Conservation (phyloP, 169 alveolate genomes). For the Ichthyophthirius multifiliis region DNA sequence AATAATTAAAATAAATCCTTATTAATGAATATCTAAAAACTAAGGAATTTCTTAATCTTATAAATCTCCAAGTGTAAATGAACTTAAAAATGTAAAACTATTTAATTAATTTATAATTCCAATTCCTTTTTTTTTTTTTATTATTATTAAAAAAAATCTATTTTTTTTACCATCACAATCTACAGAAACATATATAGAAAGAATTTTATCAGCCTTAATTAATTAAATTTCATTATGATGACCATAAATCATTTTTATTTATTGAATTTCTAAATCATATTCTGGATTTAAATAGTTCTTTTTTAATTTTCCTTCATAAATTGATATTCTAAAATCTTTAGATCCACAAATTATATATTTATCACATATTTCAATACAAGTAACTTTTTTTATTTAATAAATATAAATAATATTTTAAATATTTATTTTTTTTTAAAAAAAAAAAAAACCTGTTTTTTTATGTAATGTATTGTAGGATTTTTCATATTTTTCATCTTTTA, state of each 20-base stretch:
- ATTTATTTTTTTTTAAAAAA: not conserved
- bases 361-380: not conserved
- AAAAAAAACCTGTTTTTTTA: not conserved
- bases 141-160: not conserved
- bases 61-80: not conserved
- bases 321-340: conserved; percentile 10
- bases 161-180: not conserved
- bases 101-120: not conserved
- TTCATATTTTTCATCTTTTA: conserved; percentile 1
- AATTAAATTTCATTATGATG: not conserved
- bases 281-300: not conserved
- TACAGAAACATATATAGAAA: not conserved
- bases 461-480: not conserved
- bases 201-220: not conserved
- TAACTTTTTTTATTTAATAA: too few relatives aligned
- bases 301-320: not conserved
- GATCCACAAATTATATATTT: not conserved
- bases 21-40: not conserved
- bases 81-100: not conserved
- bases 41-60: not conserved
- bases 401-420: too few relatives aligned
- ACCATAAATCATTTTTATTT: not conserved
- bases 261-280: not conserved
- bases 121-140: not conserved
- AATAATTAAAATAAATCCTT: not conserved